Conservation (phyloP, 1,284 basidiomycete species). For the Melanopsichium pennsylvanicum region DNA sequence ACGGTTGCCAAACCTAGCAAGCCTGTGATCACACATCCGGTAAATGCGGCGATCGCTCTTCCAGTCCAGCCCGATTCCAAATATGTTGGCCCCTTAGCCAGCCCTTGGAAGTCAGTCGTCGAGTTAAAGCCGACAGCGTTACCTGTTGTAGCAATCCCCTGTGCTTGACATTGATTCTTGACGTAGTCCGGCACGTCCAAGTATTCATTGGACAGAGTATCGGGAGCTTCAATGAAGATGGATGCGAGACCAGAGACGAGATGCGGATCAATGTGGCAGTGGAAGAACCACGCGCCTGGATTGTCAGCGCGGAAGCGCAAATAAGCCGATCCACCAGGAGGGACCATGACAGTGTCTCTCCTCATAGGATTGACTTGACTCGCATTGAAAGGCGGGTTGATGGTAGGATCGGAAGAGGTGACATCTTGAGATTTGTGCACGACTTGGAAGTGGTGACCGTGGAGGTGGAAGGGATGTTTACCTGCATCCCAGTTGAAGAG, state of each 20-base stretch:
- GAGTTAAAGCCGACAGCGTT: conserved; percentile 62
- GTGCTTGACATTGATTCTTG: conserved; percentile 76
- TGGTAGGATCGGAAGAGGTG: conserved; percentile 76
- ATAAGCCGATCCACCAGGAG: conserved; percentile 48
- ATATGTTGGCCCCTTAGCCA: conserved; percentile 34
- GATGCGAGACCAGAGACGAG: conserved; percentile 76
- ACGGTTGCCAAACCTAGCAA: conserved; percentile 81
- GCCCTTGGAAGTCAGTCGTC: conserved; percentile 45
- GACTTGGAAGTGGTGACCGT: conserved; percentile 49
- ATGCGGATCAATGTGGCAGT: conserved; percentile 59
- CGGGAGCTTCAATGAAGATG: conserved; percentile 79
- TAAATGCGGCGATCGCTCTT: conserved; percentile 76
- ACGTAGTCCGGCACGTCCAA: conserved; percentile 70
- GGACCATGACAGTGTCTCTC: conserved; percentile 66
- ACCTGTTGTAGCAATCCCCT: conserved; percentile 69
- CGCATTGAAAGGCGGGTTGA: conserved; percentile 83
- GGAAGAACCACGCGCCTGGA: conserved; percentile 58
- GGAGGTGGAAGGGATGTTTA: conserved; percentile 38
- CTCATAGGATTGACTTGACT: conserved; percentile 69
- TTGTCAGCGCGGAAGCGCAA: conserved; percentile 55
- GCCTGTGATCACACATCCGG: conserved; percentile 82
- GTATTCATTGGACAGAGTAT: conserved; percentile 66
- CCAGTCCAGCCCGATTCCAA: conserved; percentile 54
- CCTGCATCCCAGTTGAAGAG: conserved; percentile 65
- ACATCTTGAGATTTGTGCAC: conserved; percentile 76